Base-by-base conservation (phyloP, 78 protist species). In the Monocercomonoides exilis region DNA sequence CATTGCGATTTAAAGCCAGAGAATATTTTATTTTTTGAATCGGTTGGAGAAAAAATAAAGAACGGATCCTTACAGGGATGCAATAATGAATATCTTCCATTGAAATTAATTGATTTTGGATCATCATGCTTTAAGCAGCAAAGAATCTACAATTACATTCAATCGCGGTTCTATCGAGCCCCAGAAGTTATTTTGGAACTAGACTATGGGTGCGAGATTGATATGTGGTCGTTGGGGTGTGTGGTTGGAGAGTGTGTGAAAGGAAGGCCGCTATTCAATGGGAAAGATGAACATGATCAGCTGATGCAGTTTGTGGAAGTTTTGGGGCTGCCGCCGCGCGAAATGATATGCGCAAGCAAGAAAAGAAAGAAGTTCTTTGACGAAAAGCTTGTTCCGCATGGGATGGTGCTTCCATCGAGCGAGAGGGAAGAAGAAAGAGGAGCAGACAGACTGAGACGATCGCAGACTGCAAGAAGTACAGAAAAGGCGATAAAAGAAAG, bases 1-100 rank as follows among this genome's bases (percentile, higher is more conserved):
- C 99, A 98, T 90, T 96, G 98, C 63, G 99, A 98, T 85, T 84
- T 98, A 77, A 96, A 95, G 89, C 98, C 98, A 0, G 98, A 98
- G 85, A 98, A 98, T 91, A 91, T 98, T 6, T 92, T 97, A 79
- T 91, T 97, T 35, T 90, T 89, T 84, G 36, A 45, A 45, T 88
- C 96, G 33, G 63, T n/a, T n/a, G n/a, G n/a, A n/a, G n/a, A n/a
- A n/a, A n/a, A n/a, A n/a, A n/a, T n/a, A n/a, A n/a, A 38, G 35
- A 1, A 36, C 2, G 33, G 41, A 87, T 2, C 3, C 44, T 21
- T 5, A 46, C 32, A 6, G 33, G n/a, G 34, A 84, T 21, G 3
- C 2, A 1, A 63, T 87, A 5, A 87, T 80, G 42, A 5, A n/a
- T n/a, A n/a, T n/a, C n/a, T n/a, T n/a, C n/a, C n/a, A n/a, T n/a